These are phyloP conservation scores for Trichosporon faecale DNA, from an alignment of 1,284 basidiomycete genomes.

Conservation along the genomic window DNA sequence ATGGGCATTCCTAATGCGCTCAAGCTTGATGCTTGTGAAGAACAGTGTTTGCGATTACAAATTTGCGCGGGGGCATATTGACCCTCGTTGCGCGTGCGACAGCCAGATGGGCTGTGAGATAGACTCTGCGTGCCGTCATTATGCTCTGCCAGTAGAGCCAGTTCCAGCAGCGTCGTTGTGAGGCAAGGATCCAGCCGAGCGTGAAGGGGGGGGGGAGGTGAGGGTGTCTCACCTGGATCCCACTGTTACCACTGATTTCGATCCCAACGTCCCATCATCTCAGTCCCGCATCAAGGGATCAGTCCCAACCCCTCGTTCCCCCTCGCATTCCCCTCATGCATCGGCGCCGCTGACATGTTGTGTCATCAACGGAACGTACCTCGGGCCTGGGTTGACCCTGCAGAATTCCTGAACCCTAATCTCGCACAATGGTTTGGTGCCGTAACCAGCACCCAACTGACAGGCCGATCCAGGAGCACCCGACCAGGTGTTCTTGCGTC, in stretches of 20 bases:
- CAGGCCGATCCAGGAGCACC: not conserved
- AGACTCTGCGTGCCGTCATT: not conserved
- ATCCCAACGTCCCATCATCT: not conserved
- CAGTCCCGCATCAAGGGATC: not conserved
- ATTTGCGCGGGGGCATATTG: not conserved
- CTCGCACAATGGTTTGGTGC: not conserved
- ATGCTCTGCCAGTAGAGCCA: not conserved
- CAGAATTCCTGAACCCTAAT: slow-evolving; percentile 1
- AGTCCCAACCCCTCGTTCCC: not conserved
- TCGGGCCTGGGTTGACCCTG: not conserved
- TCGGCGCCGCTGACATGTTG: not conserved
- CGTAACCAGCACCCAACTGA: not conserved
- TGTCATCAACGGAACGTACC: not conserved
- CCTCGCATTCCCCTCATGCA: not conserved
- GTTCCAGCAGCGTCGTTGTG: not conserved
- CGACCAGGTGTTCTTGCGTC: not conserved
- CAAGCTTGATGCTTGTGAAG: not conserved
- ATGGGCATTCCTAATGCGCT: not conserved
- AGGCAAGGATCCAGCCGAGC: not conserved
- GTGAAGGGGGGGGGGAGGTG: not conserved
- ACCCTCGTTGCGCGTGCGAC: not conserved
- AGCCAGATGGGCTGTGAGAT: not conserved
- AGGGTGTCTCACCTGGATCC: not conserved
- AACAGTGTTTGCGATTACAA: not conserved
- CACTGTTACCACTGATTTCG: not conserved